phyloP scores from a whole-genome alignment of 2,329 filamentous ascomycete genomes.

The Nemania bipapillata region DNA sequence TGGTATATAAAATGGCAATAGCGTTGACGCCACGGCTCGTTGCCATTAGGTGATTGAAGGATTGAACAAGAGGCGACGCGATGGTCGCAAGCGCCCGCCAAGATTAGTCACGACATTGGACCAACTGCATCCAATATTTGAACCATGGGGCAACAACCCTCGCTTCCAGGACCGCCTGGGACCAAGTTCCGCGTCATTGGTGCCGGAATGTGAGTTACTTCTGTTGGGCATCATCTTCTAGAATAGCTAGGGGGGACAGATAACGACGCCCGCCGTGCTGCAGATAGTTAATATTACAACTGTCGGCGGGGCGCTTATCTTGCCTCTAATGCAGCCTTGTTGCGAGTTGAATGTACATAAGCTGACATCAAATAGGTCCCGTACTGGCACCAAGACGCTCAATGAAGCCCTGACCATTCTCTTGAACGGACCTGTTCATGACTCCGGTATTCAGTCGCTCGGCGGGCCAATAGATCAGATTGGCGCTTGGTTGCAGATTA shows the following conservation, averaged over 20 bases:
- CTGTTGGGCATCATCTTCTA: constrained; percentile 20
- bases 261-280: constrained; percentile 4
- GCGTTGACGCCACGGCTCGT: constrained; percentile 26
- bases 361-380: constrained; percentile 48
- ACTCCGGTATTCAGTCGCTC: constrained; percentile 53
- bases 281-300: constrained; percentile 16
- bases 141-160: constrained; percentile 51
- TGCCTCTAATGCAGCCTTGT: constrained; percentile 10
- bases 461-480: constrained; percentile 53
- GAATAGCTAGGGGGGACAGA: constrained; percentile 14
- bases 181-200: constrained; percentile 53
- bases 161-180: constrained; percentile 49
- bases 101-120: constrained; percentile 27
- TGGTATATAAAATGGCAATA: constrained; percentile 33
- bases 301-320: constrained; percentile 14
- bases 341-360: constrained; percentile 12
- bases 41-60: constrained; percentile 17
- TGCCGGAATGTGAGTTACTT: constrained; percentile 51
- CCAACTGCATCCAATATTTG: constrained; percentile 26
- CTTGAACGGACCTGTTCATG: constrained; percentile 52
- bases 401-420: constrained; percentile 54
- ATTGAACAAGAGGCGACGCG: constrained; percentile 10
- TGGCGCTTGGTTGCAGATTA: constrained; percentile 50
- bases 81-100: constrained; percentile 27
- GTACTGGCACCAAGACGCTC: constrained; percentile 54